Evolutionary conservation across 805 yeast species (phyloP).

Genomic region (Wickerhamiella siamensis): DNA sequence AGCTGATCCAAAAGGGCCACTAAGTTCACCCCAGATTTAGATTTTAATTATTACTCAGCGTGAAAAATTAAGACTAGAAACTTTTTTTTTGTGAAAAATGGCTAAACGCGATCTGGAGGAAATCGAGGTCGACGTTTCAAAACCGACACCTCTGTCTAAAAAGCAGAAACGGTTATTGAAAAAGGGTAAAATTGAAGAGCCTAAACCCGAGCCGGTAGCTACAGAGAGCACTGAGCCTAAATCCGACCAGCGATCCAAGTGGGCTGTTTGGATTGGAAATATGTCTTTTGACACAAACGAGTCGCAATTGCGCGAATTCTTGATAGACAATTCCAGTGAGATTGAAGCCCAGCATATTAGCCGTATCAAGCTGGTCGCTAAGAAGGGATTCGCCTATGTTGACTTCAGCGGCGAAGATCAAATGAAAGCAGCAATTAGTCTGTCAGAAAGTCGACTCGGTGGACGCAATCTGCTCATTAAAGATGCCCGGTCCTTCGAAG

Average conservation of each 20-base stretch:
- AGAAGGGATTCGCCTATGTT: conserved; percentile 71
- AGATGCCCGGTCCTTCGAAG: conserved; percentile 65
- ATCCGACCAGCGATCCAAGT: conserved; percentile 16
- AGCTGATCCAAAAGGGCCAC: conserved; percentile 25
- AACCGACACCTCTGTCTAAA: conserved; percentile 73
- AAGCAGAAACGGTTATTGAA: conserved; percentile 79
- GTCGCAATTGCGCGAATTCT: conserved; percentile 54
- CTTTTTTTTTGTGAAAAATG: conserved; percentile 2
- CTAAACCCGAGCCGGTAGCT: conserved; percentile 21
- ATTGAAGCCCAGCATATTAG: conserved; percentile 47
- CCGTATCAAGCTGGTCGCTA: conserved; percentile 69
- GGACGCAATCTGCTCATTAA: conserved; percentile 82
- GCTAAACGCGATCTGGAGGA: conserved; percentile 24
- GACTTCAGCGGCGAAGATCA: conserved; percentile 55
- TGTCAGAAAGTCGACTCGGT: conserved; percentile 60
- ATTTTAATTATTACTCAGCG: not conserved
- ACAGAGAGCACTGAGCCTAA: no score
- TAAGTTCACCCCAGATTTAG: not conserved
- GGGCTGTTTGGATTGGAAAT: conserved; percentile 91
- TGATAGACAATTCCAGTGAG: conserved; percentile 36
- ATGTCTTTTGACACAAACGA: conserved; percentile 68
- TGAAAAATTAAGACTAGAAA: not conserved
- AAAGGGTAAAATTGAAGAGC: conserved; percentile 34
- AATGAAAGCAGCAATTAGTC: conserved; percentile 43
- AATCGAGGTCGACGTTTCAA: conserved; percentile 30